A percentile compares a stretch with the other conserved stretches of the same genome.
These are phyloP conservation scores for Ascochyta fabae DNA, from an alignment of 2,329 filamentous ascomycete genomes.

Conservation along the genomic window DNA sequence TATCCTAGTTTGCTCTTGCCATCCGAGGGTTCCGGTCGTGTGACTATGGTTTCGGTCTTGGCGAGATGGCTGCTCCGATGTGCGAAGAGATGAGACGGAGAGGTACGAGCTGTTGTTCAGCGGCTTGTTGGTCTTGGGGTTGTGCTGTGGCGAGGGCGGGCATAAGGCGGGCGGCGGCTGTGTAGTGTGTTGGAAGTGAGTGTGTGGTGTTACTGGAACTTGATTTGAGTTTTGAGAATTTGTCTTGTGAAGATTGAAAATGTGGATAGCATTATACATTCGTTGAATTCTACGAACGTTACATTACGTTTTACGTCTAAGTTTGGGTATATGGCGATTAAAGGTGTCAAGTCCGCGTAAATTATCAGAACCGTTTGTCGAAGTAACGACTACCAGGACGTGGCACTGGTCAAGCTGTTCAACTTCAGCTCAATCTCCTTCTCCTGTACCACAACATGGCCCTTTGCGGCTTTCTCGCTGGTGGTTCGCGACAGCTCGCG, in stretches of 20 bases:
- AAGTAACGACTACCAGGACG: slow-evolving; percentile 6
- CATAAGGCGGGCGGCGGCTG: slow-evolving; percentile 3
- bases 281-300: background rate
- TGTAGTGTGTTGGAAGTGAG: background rate
- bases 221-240: too few species aligned
- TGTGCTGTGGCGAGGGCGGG: background rate
- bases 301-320: slow-evolving; percentile 5
- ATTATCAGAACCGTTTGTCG: background rate
- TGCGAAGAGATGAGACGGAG: background rate
- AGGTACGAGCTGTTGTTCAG: background rate
- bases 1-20: too few species aligned
- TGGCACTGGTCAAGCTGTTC: slow-evolving; percentile 8
- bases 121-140: background rate
- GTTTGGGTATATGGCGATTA: slow-evolving; percentile 9
- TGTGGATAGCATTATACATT: slow-evolving; percentile 1
- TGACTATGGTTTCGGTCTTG: too few species aligned
- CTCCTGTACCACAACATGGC: slow-evolving; percentile 21
- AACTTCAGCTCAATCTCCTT: slow-evolving; percentile 18
- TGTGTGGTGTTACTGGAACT: background rate
- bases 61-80: background rate
- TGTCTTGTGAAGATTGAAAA: background rate
- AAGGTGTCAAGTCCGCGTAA: background rate
- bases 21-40: too few species aligned
- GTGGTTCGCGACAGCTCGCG: slow-evolving; percentile 38
- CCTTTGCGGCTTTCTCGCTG: slow-evolving; percentile 15